Conservation (phyloP, 1,284 basidiomycete species). For the Rhodotorula sp. region DNA sequence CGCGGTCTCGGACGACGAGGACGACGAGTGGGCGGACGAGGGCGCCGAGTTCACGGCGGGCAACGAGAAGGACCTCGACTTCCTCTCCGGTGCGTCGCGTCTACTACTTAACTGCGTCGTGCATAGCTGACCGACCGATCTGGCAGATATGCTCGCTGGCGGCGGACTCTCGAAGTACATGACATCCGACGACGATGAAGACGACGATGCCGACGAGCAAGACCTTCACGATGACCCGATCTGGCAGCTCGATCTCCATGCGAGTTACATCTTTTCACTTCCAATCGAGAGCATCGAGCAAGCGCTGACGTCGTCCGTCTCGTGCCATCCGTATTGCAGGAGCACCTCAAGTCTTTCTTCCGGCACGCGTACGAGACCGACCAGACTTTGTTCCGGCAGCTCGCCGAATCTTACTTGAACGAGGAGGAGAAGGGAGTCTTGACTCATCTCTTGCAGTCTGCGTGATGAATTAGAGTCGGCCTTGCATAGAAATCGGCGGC, state of each 20-base stretch:
- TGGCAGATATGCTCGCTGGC: constrained; percentile 56
- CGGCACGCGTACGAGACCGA: constrained; percentile 66
- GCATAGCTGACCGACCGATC: not conserved
- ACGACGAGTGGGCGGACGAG: constrained; percentile 86
- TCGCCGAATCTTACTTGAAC: constrained; percentile 32
- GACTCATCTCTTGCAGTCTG: constrained; percentile 15
- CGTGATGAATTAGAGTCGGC: not conserved
- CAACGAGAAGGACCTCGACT: constrained; percentile 37
- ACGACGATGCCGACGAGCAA: constrained; percentile 62
- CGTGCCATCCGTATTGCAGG: constrained; percentile 52
- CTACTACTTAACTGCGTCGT: not conserved
- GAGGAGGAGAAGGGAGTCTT: constrained; percentile 30
- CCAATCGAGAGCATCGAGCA: not conserved
- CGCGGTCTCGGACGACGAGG: constrained; percentile 65
- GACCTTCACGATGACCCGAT: constrained; percentile 83
- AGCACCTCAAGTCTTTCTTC: constrained; percentile 66
- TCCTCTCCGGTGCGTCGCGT: constrained; percentile 24
- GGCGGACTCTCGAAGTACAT: constrained; percentile 58
- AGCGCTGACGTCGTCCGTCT: constrained; percentile 17
- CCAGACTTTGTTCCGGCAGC: constrained; percentile 50
- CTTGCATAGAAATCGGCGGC: too few species aligned
- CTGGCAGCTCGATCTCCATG: constrained; percentile 83
- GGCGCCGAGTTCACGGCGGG: constrained; percentile 54
- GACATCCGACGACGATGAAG: constrained; percentile 66
- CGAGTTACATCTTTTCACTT: constrained; percentile 50